Evolutionary conservation across 352 stramenopile genomes (phyloP), one percentile per base, ranked within the genome.

Genomic region (Globisporangium spinosum): DNA sequence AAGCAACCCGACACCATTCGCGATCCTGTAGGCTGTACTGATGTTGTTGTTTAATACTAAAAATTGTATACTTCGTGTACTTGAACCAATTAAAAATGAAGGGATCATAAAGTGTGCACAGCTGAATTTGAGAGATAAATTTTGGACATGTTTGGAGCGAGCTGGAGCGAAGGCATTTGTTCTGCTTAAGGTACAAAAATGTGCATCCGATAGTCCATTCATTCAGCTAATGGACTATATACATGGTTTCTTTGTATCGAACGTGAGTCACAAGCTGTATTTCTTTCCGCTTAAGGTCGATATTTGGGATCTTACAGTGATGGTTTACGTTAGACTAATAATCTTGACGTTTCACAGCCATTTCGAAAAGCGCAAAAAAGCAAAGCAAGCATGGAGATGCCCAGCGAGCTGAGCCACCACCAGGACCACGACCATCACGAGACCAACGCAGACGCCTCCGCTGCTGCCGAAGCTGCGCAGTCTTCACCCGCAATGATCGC

Each of bases 301-400:
- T 53, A 53, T 53, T 53, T 53, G 43, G 43, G 43, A 53, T 53
- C 43, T 53, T 53, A 53, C 43, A 53, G 43, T 53, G 43, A 53
- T 53, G 40, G 40, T 49, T 49, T 49, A 49, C 40, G 32, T 38
- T 13, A 40, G 34, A 40, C 8, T 13, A 38, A 38, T 20, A 20
- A 20, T 49, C 4, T 49, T 49, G 40, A 49, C 40, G 7, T 51
- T 17, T 10, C 43, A 51, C 5, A 51, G 43, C 40, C 25, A 58
- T 43, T 22, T 58, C 38, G 53, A 58, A 58, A 58, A 58, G 25
- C n/a, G 13, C 22, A 32, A 61, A 61, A 20, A 17, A 32, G 27
- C 27, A 32, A 32, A 40, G 32, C 20, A 62, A 54, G 34, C 22
- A 59, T 43, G 54, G 27, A 59, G 2, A 23, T 22, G 17, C 6